phyloP scores from a whole-genome alignment of 2,329 filamentous ascomycete genomes.

The Amauroascus niger region DNA sequence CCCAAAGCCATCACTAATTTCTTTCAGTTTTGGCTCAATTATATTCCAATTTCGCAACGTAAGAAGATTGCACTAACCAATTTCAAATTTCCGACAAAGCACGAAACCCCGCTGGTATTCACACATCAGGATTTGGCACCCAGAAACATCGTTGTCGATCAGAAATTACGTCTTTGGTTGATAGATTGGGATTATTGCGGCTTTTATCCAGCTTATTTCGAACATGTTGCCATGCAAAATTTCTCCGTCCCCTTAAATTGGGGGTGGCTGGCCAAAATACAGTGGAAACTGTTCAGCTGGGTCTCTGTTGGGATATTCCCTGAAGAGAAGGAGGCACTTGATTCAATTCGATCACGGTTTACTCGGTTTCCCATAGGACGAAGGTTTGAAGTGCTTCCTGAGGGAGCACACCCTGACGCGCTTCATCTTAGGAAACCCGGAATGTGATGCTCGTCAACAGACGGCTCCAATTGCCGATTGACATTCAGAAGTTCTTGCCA shows the following conservation, averaged over 20 bases:
- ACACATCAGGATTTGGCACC: conserved; percentile 29
- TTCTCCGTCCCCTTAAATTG: conserved; percentile 10
- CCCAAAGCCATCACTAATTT: conserved; percentile 17
- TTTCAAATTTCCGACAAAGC: conserved; percentile 18
- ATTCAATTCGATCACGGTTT: neutral
- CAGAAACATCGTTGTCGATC: conserved; percentile 25
- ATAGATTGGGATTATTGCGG: conserved; percentile 16
- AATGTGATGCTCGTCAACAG: conserved; percentile 1
- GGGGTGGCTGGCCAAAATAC: conserved; percentile 5
- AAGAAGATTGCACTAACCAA: conserved; percentile 11
- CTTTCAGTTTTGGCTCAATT: conserved; percentile 20
- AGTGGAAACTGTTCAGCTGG: conserved; percentile 14
- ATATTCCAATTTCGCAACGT: conserved; percentile 4
- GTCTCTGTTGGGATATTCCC: conserved; percentile 11
- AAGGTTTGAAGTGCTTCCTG: conserved; percentile 7
- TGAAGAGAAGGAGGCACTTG: conserved; percentile 7
- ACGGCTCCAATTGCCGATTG: neutral
- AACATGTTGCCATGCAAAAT: conserved; percentile 16
- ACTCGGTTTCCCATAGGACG: conserved; percentile 6
- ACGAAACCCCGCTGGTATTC: conserved; percentile 19
- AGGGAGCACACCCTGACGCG: neutral
- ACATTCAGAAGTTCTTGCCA: too few species aligned
- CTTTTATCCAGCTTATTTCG: conserved; percentile 16
- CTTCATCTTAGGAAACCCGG: conserved; percentile 8
- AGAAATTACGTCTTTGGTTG: conserved; percentile 14